Evolutionary conservation across 805 yeast species (phyloP).

Genomic region (Nematodospora valgi): DNA sequence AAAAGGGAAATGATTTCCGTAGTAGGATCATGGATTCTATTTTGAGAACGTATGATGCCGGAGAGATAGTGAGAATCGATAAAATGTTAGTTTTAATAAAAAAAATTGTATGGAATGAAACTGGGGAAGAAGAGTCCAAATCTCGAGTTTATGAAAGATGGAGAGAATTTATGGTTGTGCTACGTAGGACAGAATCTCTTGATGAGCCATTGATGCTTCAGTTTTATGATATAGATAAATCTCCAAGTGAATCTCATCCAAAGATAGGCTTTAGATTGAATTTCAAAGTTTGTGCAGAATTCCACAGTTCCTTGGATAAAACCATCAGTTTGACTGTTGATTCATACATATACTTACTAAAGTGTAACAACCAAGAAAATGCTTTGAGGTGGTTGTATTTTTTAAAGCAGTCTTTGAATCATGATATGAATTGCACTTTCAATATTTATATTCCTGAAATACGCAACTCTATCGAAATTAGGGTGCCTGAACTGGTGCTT

Average conservation of each 20-base stretch:
- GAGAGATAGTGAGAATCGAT: constrained; percentile 64
- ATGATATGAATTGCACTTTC: constrained; percentile 21
- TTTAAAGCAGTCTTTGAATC: constrained; percentile 46
- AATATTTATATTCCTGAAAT: constrained; percentile 45
- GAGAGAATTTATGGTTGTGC: constrained; percentile 75
- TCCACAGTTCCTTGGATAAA: constrained; percentile 69
- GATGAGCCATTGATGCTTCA: constrained; percentile 59
- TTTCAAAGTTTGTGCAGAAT: constrained; percentile 31
- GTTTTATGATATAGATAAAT: constrained; percentile 48
- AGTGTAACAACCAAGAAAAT: constrained; percentile 49
- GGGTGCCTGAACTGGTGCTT: constrained; percentile 40
- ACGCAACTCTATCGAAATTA: constrained; percentile 42
- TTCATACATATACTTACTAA: constrained; percentile 47
- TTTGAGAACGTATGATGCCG: constrained; percentile 39
- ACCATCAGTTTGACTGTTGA: constrained; percentile 52
- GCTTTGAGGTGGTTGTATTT: constrained; percentile 66
- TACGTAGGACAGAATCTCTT: constrained; percentile 54
- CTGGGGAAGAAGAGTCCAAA: constrained; percentile 50
- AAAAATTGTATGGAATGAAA: constrained; percentile 25
- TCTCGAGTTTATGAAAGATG: constrained; percentile 66
- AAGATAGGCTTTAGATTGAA: constrained; percentile 14
- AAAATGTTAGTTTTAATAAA: constrained; percentile 67
- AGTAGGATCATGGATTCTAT: constrained; percentile 17
- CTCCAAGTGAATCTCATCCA: constrained; percentile 17
- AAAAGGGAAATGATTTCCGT: constrained; percentile 16